Conservation (phyloP, 2,329 filamentous ascomycete species). For the Aspergillus piperis region DNA sequence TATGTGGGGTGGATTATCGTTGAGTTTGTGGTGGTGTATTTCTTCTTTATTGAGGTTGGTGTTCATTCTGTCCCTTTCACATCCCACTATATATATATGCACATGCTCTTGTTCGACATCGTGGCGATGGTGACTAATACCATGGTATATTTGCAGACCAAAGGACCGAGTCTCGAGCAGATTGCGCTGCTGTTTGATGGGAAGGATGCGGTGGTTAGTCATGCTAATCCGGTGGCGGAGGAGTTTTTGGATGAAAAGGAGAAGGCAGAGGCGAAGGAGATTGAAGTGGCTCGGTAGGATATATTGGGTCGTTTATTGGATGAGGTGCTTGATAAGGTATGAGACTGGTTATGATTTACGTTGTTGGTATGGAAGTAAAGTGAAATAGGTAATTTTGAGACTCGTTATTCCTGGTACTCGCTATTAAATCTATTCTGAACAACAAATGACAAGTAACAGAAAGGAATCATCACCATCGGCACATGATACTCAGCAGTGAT, state of each 20-base stretch:
- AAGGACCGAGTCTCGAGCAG: slow-evolving; percentile 19
- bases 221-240: neutral
- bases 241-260: slow-evolving; percentile 2
- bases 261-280: neutral
- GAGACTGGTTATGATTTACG: neutral
- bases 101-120: too few species aligned
- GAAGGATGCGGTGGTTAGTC: slow-evolving; percentile 16
- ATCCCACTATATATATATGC: too few species aligned
- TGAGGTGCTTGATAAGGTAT: neutral
- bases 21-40: slow-evolving; percentile 33
- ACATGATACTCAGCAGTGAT: slow-evolving; percentile 20
- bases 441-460: slow-evolving; percentile 2
- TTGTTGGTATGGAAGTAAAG: neutral
- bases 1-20: slow-evolving; percentile 33
- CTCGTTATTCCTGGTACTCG: slow-evolving; percentile 1
- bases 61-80: neutral
- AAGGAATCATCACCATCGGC: slow-evolving; percentile 22
- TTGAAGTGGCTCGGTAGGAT: neutral
- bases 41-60: slow-evolving; percentile 37
- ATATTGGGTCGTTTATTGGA: neutral
- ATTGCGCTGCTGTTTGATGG: slow-evolving; percentile 34
- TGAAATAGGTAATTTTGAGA: neutral
- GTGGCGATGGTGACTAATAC: neutral
- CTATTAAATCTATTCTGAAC: slow-evolving; percentile 5
- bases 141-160: neutral